Percentiles rank a stretch among this genome's conserved stretches.
Evolutionary conservation across 768 basidiomycete genomes (phyloP).

Genomic region (Amanita polypyramis): DNA sequence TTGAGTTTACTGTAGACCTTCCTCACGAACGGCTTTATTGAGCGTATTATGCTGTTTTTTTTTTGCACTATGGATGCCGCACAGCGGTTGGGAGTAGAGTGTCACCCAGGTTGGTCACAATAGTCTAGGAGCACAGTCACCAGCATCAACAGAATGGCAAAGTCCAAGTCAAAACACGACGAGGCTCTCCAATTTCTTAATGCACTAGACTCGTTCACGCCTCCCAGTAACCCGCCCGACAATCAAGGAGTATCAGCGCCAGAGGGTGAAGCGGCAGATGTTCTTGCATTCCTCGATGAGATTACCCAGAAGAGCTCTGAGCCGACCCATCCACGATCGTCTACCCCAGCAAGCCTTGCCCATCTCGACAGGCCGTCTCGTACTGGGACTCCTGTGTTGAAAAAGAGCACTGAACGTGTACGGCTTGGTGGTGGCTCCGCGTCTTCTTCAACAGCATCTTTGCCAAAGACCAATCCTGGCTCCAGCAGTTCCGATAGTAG

Average conservation of each 20-base stretch:
- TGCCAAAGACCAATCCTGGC: conserved; percentile 15
- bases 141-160: conserved; percentile 27
- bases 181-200: conserved; percentile 92
- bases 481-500: background rate
- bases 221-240: conserved; percentile 14
- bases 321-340: conserved; percentile 41
- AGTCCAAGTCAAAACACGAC: conserved; percentile 68
- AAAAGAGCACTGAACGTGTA: conserved; percentile 72
- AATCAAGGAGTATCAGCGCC: conserved; percentile 13
- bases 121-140: background rate
- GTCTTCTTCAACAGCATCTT: conserved; percentile 31
- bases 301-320: conserved; percentile 87
- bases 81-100: background rate
- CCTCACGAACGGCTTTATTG: too few relatives aligned
- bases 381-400: conserved; percentile 58
- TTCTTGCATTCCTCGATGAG: conserved; percentile 89
- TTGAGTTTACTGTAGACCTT: too few relatives aligned
- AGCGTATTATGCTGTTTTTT: too few relatives aligned
- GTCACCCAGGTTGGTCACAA: background rate
- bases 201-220: conserved; percentile 79
- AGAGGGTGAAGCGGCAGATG: conserved; percentile 64
- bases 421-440: conserved; percentile 48
- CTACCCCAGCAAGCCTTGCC: conserved; percentile 21
- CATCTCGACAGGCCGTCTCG: conserved; percentile 54
- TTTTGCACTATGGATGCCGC: too few relatives aligned